These are phyloP conservation scores for Fusarium luffae DNA, from an alignment of 2,329 filamentous ascomycete species.

Conservation along the genomic window DNA sequence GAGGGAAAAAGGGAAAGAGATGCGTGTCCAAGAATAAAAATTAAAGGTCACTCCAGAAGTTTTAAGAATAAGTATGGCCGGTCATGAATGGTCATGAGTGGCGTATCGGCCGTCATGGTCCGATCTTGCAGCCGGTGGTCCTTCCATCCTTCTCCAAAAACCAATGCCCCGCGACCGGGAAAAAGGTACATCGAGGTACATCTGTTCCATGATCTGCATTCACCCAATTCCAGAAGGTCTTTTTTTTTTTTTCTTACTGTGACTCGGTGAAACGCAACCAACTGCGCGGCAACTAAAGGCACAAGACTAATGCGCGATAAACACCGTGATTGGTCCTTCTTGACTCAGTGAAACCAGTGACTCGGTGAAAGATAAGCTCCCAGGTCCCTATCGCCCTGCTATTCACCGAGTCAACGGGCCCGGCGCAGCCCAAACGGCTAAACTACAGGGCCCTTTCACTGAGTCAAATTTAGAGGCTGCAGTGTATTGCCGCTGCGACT, in stretches of 20 bases:
- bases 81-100: constrained; percentile 16
- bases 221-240: constrained; percentile 2
- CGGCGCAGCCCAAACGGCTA: not conserved
- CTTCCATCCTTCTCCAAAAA: constrained; percentile 2
- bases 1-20: not conserved
- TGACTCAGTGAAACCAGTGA: constrained; percentile 40
- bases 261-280: constrained; percentile 22
- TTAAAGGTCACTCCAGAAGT: constrained; percentile 20
- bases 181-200: constrained; percentile 34
- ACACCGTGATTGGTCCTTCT: constrained; percentile 8
- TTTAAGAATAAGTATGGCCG: constrained; percentile 29
- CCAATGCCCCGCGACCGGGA: constrained; percentile 8
- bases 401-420: constrained; percentile 30
- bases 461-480: constrained; percentile 19
- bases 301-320: constrained; percentile 18
- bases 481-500: not conserved
- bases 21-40: not conserved
- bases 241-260: not conserved
- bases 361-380: constrained; percentile 33
- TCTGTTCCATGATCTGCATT: not conserved
- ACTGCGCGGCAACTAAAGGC: constrained; percentile 23
- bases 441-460: constrained; percentile 20
- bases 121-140: constrained; percentile 32
- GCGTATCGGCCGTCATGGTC: constrained; percentile 39
- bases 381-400: constrained; percentile 3